Percentiles rank a stretch among this genome's conserved stretches.
Evolutionary conservation across 495 filamentous ascomycete genomes (phyloP).

Genomic region (Xylaria palmicola): DNA sequence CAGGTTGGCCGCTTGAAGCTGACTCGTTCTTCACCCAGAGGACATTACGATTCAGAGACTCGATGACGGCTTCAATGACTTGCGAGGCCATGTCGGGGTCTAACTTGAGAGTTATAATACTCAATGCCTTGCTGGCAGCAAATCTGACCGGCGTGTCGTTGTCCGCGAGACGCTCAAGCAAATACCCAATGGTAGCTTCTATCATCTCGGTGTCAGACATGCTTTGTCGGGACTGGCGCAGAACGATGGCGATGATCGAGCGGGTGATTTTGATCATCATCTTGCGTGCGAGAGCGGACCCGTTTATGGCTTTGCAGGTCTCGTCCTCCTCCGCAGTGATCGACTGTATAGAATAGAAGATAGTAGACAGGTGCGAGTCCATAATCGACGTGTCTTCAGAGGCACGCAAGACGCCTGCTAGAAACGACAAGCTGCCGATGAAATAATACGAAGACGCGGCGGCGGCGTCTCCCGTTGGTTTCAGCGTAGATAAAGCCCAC

Average conservation of each 20-base stretch:
- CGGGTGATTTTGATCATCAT: slow-evolving; percentile 80
- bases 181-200: slow-evolving; percentile 72
- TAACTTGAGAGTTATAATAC: slow-evolving; percentile 76
- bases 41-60: slow-evolving; percentile 71
- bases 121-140: slow-evolving; percentile 89
- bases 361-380: slow-evolving; percentile 43
- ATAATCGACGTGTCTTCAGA: slow-evolving; percentile 52
- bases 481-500: slow-evolving; percentile 64
- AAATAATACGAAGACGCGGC: slow-evolving; percentile 48
- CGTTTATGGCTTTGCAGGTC: slow-evolving; percentile 48
- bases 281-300: slow-evolving; percentile 76
- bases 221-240: slow-evolving; percentile 46
- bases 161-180: slow-evolving; percentile 69
- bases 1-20: slow-evolving; percentile 34
- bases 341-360: slow-evolving; percentile 51
- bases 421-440: slow-evolving; percentile 74
- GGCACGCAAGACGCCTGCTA: slow-evolving; percentile 65
- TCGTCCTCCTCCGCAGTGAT: slow-evolving; percentile 40
- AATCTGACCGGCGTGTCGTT: slow-evolving; percentile 86
- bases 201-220: slow-evolving; percentile 53
- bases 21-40: slow-evolving; percentile 52
- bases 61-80: slow-evolving; percentile 81
- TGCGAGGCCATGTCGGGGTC: slow-evolving; percentile 76
- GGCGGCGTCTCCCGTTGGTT: slow-evolving; percentile 30
- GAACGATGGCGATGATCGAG: slow-evolving; percentile 61